A percentile compares a stretch with the other conserved stretches of the same genome.
Conservation (phyloP, 2,329 filamentous ascomycete genomes). For the Pseudocercospora pini-densiflorae region DNA sequence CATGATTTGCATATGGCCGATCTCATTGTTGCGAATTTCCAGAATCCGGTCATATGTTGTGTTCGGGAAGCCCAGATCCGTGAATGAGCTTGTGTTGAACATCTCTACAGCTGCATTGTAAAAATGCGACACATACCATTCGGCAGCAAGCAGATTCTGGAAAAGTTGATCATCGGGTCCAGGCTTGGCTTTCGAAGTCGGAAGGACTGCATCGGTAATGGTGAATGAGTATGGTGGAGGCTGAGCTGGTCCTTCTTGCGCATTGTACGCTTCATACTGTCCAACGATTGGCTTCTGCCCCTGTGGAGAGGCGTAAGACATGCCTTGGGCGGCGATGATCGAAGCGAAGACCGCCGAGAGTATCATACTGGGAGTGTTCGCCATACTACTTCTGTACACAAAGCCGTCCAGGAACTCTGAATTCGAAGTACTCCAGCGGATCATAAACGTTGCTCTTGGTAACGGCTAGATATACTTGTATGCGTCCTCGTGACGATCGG, state of each 20-base stretch:
- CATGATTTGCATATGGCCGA: conserved; percentile 52
- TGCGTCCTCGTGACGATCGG: neutral
- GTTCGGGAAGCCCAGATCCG: conserved; percentile 42
- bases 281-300: neutral
- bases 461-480: neutral
- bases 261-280: conserved; percentile 1
- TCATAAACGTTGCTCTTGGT: too few species aligned
- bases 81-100: conserved; percentile 46
- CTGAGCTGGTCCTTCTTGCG: neutral
- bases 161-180: conserved; percentile 49
- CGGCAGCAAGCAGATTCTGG: conserved; percentile 51
- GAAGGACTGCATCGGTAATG: conserved; percentile 40
- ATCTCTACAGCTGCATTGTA: conserved; percentile 49
- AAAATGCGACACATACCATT: conserved; percentile 53
- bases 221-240: conserved; percentile 45
- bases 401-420: neutral
- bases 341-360: neutral
- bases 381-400: neutral
- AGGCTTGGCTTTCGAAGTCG: conserved; percentile 37
- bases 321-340: neutral
- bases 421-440: neutral
- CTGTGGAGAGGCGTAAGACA: neutral
- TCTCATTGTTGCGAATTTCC: conserved; percentile 54
- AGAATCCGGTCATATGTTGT: conserved; percentile 46
- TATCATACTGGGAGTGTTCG: neutral